A percentile compares a stretch with the other conserved stretches of the same genome.
These are phyloP conservation scores for Chrysoporthe deuterocubensis DNA, from an alignment of 2,329 filamentous ascomycete genomes.

Conservation along the genomic window DNA sequence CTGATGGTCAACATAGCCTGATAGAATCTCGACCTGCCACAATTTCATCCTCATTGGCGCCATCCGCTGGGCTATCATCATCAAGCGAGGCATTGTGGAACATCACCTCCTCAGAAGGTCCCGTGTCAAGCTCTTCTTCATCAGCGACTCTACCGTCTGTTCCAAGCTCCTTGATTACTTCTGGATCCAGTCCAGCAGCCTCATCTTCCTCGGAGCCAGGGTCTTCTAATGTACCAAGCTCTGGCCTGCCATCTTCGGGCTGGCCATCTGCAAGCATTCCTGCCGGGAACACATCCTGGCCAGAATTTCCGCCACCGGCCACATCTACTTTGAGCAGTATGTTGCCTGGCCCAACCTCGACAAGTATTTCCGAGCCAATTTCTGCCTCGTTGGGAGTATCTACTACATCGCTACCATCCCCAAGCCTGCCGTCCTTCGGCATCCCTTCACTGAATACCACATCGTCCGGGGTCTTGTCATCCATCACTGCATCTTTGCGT, in stretches of 20 bases:
- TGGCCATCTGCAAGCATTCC: neutral
- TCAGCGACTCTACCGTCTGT: neutral
- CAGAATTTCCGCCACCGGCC: neutral
- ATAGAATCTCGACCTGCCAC: neutral
- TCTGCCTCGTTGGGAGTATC: neutral
- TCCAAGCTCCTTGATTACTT: neutral
- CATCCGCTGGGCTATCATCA: neutral
- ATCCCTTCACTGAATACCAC: constrained; percentile 3
- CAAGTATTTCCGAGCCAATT: neutral
- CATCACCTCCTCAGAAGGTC: neutral
- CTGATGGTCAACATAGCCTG: neutral
- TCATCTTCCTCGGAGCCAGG: neutral
- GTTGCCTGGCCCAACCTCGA: neutral
- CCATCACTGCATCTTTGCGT: neutral
- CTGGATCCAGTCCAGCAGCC: neutral
- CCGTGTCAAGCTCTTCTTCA: constrained; percentile 2
- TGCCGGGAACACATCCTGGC: neutral
- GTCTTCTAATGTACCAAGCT: neutral
- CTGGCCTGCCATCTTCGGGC: neutral
- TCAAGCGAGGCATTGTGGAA: constrained; percentile 1
- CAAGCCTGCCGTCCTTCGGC: neutral
- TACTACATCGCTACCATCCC: neutral
- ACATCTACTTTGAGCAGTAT: neutral
- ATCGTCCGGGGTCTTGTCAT: neutral
- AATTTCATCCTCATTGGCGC: neutral